Base-by-base conservation (phyloP, 495 filamentous ascomycete genomes). In the Staphylotrichum longicolle region DNA sequence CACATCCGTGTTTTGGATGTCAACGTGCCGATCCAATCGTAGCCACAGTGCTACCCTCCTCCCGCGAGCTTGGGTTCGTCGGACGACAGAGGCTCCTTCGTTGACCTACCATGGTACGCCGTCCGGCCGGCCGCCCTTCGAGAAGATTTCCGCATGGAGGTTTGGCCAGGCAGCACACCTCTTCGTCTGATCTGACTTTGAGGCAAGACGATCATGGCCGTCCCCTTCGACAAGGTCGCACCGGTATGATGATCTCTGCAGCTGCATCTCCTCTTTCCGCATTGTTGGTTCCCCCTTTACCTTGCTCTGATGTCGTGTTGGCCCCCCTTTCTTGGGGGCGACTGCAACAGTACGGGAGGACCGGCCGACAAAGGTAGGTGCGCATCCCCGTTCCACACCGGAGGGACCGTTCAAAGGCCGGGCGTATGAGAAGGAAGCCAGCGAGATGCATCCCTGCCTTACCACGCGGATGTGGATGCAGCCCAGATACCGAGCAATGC, bases 1-100 rank as follows among this genome's bases (percentile, higher is more conserved):
- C 64, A 62, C 55, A 68, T 68, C 64, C 68, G 70, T 62, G 70
- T 72, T 70, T 72, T 70, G 64, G 65, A 65, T 70, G 42, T n/a
- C 55, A 35, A 61, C 14, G 58, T 65, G 60, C 68, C 65, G 58
- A 57, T 41, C 70, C 66, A 65, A 64, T 70, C 57, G 40, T 57
- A 35, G 15, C 41, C 46, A 45, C 39, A 55, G 2, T 63, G 30
- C 51, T 51, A 50, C 64, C 53, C 59, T 63, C 63, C 44, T 66
- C 59, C 69, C 61, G 52, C 30, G 41, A 51, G 20, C 37, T 52
- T 50, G 63, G 61, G 57, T 61, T 41, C n/a, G 15, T 11, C 9
- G 20, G 58, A 44, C 39, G 37, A 42, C 52, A 42, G 41, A 60
- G 11, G 61, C 52, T 34, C 7, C 32, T 54, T 15, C 20, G 54